Conservation (phyloP, 2,329 filamentous ascomycete species). For the Alternaria dauci region DNA sequence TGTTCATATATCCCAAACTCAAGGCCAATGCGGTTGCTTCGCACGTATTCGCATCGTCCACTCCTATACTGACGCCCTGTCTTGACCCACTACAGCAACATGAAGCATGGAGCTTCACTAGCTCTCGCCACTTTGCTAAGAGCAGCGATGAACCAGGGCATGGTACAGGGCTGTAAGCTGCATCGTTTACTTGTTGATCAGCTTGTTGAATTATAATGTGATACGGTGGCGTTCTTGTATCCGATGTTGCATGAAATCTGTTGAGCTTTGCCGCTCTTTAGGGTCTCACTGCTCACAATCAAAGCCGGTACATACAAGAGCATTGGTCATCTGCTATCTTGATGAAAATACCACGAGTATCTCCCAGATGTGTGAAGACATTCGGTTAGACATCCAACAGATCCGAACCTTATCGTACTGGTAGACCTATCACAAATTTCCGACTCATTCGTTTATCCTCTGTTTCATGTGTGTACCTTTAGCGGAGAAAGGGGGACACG, state of each 20-base stretch:
- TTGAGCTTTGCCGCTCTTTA: background rate
- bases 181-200: background rate
- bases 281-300: too few relatives aligned
- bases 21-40: background rate
- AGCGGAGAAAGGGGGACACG: background rate
- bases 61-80: background rate
- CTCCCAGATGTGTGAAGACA: background rate
- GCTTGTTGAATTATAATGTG: background rate
- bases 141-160: background rate
- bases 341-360: background rate
- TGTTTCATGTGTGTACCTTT: background rate
- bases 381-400: background rate
- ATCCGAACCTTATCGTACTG: background rate
- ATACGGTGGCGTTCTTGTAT: background rate
- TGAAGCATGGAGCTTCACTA: conserved; percentile 1
- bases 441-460: background rate
- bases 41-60: background rate
- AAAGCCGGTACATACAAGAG: background rate
- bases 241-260: background rate
- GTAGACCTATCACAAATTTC: background rate
- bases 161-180: background rate
- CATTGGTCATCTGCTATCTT: background rate
- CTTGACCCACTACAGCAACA: background rate
- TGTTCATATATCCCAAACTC: background rate
- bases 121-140: background rate